Percentiles rank a stretch among this genome's conserved stretches.
phyloP scores from a whole-genome alignment of 768 basidiomycete species.

The Rhodotorula graminis region DNA sequence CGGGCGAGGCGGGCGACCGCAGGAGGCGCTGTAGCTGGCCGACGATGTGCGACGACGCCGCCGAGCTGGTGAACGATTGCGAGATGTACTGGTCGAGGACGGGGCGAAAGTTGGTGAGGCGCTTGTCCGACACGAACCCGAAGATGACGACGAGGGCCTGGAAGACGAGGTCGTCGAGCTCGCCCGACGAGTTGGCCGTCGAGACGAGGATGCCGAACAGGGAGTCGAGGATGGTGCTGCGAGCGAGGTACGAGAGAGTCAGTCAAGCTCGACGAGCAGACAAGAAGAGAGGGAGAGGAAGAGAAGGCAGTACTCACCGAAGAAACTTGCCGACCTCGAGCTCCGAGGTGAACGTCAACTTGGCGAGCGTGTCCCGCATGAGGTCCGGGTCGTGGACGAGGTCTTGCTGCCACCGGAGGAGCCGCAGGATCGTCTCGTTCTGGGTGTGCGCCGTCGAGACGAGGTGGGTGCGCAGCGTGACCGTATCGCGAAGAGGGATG shows the following conservation, averaged over 20 bases:
- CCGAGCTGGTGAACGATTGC: conserved; percentile 71
- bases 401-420: conserved; percentile 71
- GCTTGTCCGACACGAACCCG: conserved; percentile 83
- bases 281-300: background rate
- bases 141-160: conserved; percentile 85
- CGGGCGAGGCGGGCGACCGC: conserved; percentile 63
- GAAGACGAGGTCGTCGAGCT: conserved; percentile 82
- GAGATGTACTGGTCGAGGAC: conserved; percentile 88
- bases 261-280: background rate
- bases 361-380: conserved; percentile 66
- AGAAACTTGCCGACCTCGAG: conserved; percentile 55
- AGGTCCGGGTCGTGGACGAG: conserved; percentile 58
- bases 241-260: conserved; percentile 8
- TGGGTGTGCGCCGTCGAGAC: conserved; percentile 91
- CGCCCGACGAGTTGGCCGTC: conserved; percentile 63
- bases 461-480: conserved; percentile 74
- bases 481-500: conserved; percentile 66
- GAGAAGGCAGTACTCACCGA: background rate
- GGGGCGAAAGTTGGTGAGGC: conserved; percentile 91
- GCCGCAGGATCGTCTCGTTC: conserved; percentile 71
- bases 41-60: conserved; percentile 77
- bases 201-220: conserved; percentile 84
- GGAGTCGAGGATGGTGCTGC: conserved; percentile 77
- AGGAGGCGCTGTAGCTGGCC: conserved; percentile 81
- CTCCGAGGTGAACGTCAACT: conserved; percentile 65